Conservation (phyloP, 176 grass and related monocot species). For the Lolium multiflorum region DNA sequence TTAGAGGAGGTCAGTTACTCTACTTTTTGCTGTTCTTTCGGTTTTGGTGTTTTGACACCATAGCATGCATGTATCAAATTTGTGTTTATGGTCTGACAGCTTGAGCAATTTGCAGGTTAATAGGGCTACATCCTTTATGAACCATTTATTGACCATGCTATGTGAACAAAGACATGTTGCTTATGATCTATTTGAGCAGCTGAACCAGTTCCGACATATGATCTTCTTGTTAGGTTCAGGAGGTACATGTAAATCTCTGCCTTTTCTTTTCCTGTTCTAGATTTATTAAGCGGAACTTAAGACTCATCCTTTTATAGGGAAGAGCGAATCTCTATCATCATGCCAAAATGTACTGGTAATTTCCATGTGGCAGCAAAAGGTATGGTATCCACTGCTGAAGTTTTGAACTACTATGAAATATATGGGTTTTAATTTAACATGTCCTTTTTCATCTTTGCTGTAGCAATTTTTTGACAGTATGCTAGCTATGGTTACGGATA, state of each 20-base stretch:
- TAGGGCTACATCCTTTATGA: slow-evolving; percentile 72
- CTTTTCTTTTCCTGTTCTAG: neutral
- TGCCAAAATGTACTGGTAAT: slow-evolving; percentile 65
- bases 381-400: slow-evolving; percentile 40
- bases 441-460: slow-evolving; percentile 14
- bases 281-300: slow-evolving; percentile 10
- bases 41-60: slow-evolving; percentile 6
- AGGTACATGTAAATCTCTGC: slow-evolving; percentile 49
- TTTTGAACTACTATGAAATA: slow-evolving; percentile 10
- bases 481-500: slow-evolving; percentile 67
- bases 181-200: slow-evolving; percentile 62
- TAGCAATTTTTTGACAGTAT: slow-evolving; percentile 81
- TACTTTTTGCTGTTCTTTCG: neutral
- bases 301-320: slow-evolving; percentile 47
- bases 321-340: slow-evolving; percentile 47
- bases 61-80: slow-evolving; percentile 13
- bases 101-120: slow-evolving; percentile 69
- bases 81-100: slow-evolving; percentile 33
- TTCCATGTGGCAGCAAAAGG: slow-evolving; percentile 92
- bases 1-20: slow-evolving; percentile 66
- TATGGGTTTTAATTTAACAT: slow-evolving; percentile 1
- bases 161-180: slow-evolving; percentile 76
- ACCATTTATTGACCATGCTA: slow-evolving; percentile 71
- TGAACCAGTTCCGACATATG: slow-evolving; percentile 52
- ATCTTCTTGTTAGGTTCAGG: slow-evolving; percentile 65